Evolutionary conservation across 1,284 basidiomycete species (phyloP), one percentile per base, ranked within the genome.

Genomic region (Stereum hirsutum): DNA sequence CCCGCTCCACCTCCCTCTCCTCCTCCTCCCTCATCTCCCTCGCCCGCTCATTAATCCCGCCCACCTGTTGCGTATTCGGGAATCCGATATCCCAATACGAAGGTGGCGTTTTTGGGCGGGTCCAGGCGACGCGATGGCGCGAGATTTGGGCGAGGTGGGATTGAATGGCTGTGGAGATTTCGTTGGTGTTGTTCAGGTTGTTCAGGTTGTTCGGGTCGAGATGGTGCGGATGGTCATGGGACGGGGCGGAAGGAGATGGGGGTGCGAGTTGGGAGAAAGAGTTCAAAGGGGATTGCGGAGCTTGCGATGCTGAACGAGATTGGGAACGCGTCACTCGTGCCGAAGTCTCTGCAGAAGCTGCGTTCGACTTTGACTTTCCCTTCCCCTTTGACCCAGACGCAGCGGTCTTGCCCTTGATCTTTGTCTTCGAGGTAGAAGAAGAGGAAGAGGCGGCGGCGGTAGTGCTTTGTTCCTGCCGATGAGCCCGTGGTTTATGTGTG

Each of bases 41-140:
- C 3, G 90, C 91, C 45, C 65, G 64, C 44, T 67, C 65, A 57
- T 94, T 94, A 50, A 92, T 87, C 40, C 70, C 70, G 33, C 67
- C 69, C 14, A 80, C 82, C 53, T 86, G 75, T 59, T 92, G 90
- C 2, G 92, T 93, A 49, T 71, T 69, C 1, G 92, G 92, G 56
- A 96, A 94, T 1, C 82, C 87, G 44, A 94, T 91, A 49, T 84
- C 70, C 89, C 88, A 90, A 60, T 87, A 94, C 19, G 78, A 80
- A 1, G 89, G 90, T 14, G 92, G 92, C 0, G 90, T 92, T 35
- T 68, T 72, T 1, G 81, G 69, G 35, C 78, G 71, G 25, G 71
- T 69, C 83, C 85, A 89, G 34, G 77, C 68, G 50, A 78, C 68
- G 23, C 89, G 74, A 62, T 93, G 90, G 23, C 87, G 74, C 19